Percentiles rank a stretch among this genome's conserved stretches.
phyloP scores from a whole-genome alignment of 345 rosid genomes.

The Cochlearia excelsa region DNA sequence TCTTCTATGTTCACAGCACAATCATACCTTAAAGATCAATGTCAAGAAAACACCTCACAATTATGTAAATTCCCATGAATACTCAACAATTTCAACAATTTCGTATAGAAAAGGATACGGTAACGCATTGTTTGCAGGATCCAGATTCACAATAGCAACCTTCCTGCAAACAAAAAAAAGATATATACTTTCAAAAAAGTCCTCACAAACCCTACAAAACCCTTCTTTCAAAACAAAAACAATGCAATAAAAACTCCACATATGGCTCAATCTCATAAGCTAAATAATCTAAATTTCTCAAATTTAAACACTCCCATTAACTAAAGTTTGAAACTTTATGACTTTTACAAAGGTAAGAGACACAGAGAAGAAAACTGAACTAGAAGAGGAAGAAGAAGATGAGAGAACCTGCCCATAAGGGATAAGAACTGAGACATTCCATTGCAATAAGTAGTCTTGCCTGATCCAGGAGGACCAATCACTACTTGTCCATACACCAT shows the following conservation, averaged over 20 bases:
- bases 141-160: conserved; percentile 85
- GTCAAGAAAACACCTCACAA: conserved; percentile 45
- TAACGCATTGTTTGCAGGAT: conserved; percentile 82
- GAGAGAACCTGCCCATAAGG: conserved; percentile 71
- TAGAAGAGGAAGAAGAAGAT: conserved; percentile 6
- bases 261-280: too few relatives aligned
- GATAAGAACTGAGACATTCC: conserved; percentile 95
- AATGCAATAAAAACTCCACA: neutral
- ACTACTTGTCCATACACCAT: conserved; percentile 95
- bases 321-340: conserved; percentile 21
- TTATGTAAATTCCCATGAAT: neutral
- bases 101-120: conserved; percentile 62
- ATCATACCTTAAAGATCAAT: conserved; percentile 53
- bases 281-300: conserved; percentile 1
- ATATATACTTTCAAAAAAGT: neutral
- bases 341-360: neutral
- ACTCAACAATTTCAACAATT: conserved; percentile 1
- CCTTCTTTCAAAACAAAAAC: conserved; percentile 5
- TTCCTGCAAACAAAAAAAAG: conserved; percentile 51
- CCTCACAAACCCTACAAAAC: neutral
- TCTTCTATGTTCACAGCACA: conserved; percentile 87
- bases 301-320: neutral
- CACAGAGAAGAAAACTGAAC: neutral
- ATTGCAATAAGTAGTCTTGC: conserved; percentile 97
- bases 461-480: conserved; percentile 94